Percentiles rank a stretch among this genome's conserved stretches.
phyloP scores from a whole-genome alignment of 208 protist species.

The Novymonas esmeraldas region DNA sequence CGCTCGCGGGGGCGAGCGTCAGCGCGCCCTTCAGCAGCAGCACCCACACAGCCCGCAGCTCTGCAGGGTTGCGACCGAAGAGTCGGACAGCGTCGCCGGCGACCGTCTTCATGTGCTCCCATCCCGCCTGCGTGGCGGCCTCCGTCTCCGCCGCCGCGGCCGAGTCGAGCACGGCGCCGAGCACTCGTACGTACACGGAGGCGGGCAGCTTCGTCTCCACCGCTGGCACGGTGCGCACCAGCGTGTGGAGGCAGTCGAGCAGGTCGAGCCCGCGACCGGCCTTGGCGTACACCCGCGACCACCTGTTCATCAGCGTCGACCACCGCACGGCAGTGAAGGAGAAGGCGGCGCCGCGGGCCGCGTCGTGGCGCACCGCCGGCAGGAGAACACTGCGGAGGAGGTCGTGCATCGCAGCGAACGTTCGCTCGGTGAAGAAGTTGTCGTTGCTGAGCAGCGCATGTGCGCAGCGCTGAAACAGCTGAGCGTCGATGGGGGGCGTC shows the following conservation, averaged over 20 bases:
- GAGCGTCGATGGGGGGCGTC: conserved; percentile 14
- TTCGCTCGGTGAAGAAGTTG: conserved; percentile 56
- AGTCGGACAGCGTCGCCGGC: conserved; percentile 49
- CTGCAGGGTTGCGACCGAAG: conserved; percentile 46
- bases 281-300: conserved; percentile 74
- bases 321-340: conserved; percentile 68
- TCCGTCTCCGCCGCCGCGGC: background rate
- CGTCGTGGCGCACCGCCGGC: conserved; percentile 3
- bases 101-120: conserved; percentile 44
- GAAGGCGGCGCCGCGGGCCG: conserved; percentile 23
- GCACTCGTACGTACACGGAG: conserved; percentile 64
- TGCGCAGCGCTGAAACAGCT: conserved; percentile 35
- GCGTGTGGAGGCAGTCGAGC: conserved; percentile 33
- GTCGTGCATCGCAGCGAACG: conserved; percentile 55
- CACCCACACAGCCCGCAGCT: conserved; percentile 62
- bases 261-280: conserved; percentile 45
- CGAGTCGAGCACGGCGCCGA: conserved; percentile 68
- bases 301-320: conserved; percentile 77
- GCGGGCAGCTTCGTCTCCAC: conserved; percentile 62
- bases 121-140: conserved; percentile 8
- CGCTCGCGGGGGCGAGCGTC: conserved; percentile 37
- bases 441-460: conserved; percentile 73
- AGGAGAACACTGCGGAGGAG: conserved; percentile 40
- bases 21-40: conserved; percentile 78
- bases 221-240: conserved; percentile 40